Percentiles rank a stretch among this genome's conserved stretches.
Conservation (phyloP, 805 yeast species). For the Kregervanrija pseudodelftensis region DNA sequence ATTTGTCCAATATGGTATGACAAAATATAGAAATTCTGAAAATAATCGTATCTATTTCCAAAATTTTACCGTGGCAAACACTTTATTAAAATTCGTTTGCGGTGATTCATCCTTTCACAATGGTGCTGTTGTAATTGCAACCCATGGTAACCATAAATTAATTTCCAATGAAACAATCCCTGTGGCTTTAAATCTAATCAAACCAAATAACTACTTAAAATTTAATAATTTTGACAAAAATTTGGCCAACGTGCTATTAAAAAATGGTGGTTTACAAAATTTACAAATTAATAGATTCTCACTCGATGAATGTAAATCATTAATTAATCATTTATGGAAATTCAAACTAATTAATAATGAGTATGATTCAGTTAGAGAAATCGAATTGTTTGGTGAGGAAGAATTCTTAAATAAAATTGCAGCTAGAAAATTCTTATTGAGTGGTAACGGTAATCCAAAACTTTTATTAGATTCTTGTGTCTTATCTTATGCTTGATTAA, state of each 20-base stretch:
- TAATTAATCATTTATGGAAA: conserved; percentile 36
- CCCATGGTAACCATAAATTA: conserved; percentile 46
- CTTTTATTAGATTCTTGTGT: conserved; percentile 37
- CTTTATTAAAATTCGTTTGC: conserved; percentile 44
- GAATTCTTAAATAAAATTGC: conserved; percentile 29
- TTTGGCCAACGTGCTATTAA: conserved; percentile 41
- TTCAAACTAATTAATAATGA: conserved; percentile 32
- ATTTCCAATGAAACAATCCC: conserved; percentile 55
- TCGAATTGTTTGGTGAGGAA: conserved; percentile 10
- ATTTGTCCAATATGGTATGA: conserved; percentile 43
- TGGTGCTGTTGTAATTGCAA: conserved; percentile 64
- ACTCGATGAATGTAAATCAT: conserved; percentile 36
- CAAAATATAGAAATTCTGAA: conserved; percentile 53
- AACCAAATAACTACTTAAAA: conserved; percentile 51
- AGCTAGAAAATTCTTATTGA: conserved; percentile 43
- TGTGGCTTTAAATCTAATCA: conserved; percentile 67
- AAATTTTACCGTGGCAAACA: conserved; percentile 57
- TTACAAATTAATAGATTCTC: conserved; percentile 37
- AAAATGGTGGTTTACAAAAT: conserved; percentile 19
- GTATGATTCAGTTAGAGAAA: conserved; percentile 24
- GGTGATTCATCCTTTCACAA: conserved; percentile 46
- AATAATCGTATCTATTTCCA: conserved; percentile 51
- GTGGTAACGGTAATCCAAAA: conserved; percentile 64
- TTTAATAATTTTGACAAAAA: conserved; percentile 43
- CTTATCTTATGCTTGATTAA: conserved; percentile 23